Conservation (phyloP, 2,329 filamentous ascomycete genomes). For the Bimuria novae-zelandiae region DNA sequence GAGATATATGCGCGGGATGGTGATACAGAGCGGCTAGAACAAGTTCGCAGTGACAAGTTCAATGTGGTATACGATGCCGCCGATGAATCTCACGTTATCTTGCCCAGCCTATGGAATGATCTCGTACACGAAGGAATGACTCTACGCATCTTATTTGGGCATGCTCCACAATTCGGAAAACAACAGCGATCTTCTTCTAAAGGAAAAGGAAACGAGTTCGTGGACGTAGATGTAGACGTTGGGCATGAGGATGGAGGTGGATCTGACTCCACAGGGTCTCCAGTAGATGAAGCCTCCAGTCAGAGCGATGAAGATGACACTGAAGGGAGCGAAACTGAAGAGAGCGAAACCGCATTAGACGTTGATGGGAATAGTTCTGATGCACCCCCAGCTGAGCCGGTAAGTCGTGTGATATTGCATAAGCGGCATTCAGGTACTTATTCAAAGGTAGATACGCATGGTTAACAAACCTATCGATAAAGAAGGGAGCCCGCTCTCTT, state of each 20-base stretch:
- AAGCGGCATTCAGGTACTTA: neutral
- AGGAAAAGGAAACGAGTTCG: neutral
- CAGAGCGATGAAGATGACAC: neutral
- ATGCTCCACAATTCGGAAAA: neutral
- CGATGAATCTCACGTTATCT: neutral
- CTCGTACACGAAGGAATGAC: neutral
- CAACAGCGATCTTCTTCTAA: neutral
- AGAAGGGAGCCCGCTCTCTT: slow-evolving; percentile 32
- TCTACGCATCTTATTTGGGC: slow-evolving; percentile 2
- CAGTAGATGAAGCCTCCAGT: neutral
- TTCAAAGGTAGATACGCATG: neutral
- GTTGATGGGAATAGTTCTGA: slow-evolving; percentile 3
- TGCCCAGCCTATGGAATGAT: slow-evolving; percentile 11
- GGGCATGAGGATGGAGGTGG: neutral
- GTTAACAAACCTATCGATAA: slow-evolving; percentile 19
- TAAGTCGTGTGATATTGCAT: neutral
- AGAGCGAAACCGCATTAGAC: slow-evolving; percentile 7
- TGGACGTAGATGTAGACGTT: neutral
- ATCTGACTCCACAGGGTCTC: neutral
- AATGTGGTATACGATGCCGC: slow-evolving; percentile 2
- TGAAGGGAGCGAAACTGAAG: slow-evolving; percentile 6
- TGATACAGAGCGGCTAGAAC: neutral
- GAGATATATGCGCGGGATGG: slow-evolving; percentile 9
- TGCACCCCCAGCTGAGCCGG: slow-evolving; percentile 4
- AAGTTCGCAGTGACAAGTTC: slow-evolving; percentile 11